Conservation (phyloP, 2,329 filamentous ascomycete species). For the Colletotrichum paranaense region DNA sequence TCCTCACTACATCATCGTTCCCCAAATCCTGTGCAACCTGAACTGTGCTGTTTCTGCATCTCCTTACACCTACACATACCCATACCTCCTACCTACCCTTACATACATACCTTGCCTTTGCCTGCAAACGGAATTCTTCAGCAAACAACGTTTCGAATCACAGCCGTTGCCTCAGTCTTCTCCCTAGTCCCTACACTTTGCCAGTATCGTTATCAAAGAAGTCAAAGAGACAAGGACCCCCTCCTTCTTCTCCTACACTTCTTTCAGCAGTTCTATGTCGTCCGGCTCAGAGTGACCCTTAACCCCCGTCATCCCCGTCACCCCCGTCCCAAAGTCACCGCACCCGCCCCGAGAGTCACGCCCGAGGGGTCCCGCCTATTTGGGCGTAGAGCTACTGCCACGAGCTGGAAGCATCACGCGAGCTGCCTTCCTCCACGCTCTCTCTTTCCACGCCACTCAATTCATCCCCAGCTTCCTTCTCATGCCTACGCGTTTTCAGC, state of each 20-base stretch:
- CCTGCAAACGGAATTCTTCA: slow-evolving; percentile 24
- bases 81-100: background rate
- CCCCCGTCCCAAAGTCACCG: slow-evolving; percentile 27
- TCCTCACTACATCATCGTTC: slow-evolving; percentile 7
- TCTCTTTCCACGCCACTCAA: slow-evolving; percentile 11
- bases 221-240: background rate
- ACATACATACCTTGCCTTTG: background rate
- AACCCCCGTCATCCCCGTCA: background rate
- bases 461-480: slow-evolving; percentile 5
- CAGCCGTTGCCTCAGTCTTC: background rate
- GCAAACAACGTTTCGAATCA: background rate
- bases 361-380: slow-evolving; percentile 30
- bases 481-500: slow-evolving; percentile 8
- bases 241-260: background rate
- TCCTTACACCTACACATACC: slow-evolving; percentile 2
- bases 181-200: background rate
- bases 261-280: background rate
- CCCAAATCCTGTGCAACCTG: background rate
- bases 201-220: slow-evolving; percentile 11
- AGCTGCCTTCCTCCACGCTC: slow-evolving; percentile 24
- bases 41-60: background rate
- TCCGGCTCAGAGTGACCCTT: slow-evolving; percentile 18
- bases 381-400: slow-evolving; percentile 23
- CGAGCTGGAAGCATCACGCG: slow-evolving; percentile 34
- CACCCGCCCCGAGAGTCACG: slow-evolving; percentile 32